A percentile compares a stretch with the other conserved stretches of the same genome.
These are phyloP conservation scores for Kalanchoe fedtschenkoi DNA, from an alignment of 164 flowering plant genomes.

Conservation along the genomic window DNA sequence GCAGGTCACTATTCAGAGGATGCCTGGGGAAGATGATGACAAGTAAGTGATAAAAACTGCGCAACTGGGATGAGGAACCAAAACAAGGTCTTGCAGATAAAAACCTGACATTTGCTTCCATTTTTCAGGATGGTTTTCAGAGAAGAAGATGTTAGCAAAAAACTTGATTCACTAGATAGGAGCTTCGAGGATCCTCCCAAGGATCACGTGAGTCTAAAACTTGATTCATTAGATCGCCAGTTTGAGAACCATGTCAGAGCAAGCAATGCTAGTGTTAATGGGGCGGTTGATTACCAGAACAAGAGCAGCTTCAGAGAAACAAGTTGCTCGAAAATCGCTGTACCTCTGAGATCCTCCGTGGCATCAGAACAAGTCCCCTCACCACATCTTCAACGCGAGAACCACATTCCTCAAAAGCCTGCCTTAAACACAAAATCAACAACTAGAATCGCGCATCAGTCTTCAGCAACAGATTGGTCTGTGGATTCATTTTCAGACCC, in stretches of 20 bases:
- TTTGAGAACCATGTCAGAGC: neutral
- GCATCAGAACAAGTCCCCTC: conserved; percentile 1
- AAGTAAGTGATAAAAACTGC: conserved; percentile 14
- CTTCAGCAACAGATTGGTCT: conserved; percentile 28
- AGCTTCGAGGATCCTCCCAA: conserved; percentile 20
- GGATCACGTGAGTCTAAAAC: conserved; percentile 8
- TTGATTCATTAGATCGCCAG: conserved; percentile 11
- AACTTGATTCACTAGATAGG: conserved; percentile 11
- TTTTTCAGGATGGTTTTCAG: conserved; percentile 14
- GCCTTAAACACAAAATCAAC: conserved; percentile 3
- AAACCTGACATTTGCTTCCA: neutral
- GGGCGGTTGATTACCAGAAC: neutral
- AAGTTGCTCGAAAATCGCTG: conserved; percentile 5
- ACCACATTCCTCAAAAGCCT: conserved; percentile 15
- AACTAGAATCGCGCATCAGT: conserved; percentile 10
- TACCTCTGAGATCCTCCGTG: conserved; percentile 2
- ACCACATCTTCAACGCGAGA: conserved; percentile 2
- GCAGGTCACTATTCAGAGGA: conserved; percentile 31
- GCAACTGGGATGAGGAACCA: neutral
- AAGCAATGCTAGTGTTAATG: neutral
- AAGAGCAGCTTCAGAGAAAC: conserved; percentile 11
- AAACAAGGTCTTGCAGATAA: neutral
- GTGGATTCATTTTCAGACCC: conserved; percentile 26
- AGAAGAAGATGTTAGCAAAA: conserved; percentile 23
- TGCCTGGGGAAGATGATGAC: conserved; percentile 17